Percentiles rank a stretch among this genome's conserved stretches.
Evolutionary conservation across 2,329 filamentous ascomycete genomes (phyloP).

Genomic region (Fusarium sp.): DNA sequence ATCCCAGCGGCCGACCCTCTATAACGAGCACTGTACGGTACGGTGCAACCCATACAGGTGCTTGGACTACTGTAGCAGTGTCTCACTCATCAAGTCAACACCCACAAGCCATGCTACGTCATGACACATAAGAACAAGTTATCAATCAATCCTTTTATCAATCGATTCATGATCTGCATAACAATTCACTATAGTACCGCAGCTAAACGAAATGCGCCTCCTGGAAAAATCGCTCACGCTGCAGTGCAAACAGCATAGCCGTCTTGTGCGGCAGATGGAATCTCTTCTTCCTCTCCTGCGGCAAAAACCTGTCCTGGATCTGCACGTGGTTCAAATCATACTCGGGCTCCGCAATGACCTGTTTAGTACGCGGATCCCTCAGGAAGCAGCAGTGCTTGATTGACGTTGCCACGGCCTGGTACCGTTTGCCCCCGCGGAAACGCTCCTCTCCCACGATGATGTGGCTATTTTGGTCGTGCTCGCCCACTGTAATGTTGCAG

Average conservation of each 20-base stretch:
- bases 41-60: background rate
- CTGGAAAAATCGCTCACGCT: constrained; percentile 46
- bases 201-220: constrained; percentile 41
- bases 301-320: constrained; percentile 43
- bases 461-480: constrained; percentile 46
- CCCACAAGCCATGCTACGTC: background rate
- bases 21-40: background rate
- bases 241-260: constrained; percentile 43
- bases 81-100: background rate
- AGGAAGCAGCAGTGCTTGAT: constrained; percentile 46
- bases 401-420: constrained; percentile 43
- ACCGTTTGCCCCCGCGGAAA: constrained; percentile 44
- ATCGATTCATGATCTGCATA: background rate
- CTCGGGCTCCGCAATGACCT: constrained; percentile 43
- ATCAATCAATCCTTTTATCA: constrained; percentile 1
- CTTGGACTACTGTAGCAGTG: background rate
- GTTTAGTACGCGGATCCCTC: constrained; percentile 44
- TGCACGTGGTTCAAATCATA: constrained; percentile 39
- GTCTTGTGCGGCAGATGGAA: constrained; percentile 47
- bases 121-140: constrained; percentile 1
- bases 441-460: constrained; percentile 44
- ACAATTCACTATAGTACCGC: background rate
- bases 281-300: constrained; percentile 45
- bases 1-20: constrained; percentile 1
- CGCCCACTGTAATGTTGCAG: constrained; percentile 44